Evolutionary conservation across 2,329 filamentous ascomycete genomes (phyloP).

Genomic region (Chaetothyriales sp.): DNA sequence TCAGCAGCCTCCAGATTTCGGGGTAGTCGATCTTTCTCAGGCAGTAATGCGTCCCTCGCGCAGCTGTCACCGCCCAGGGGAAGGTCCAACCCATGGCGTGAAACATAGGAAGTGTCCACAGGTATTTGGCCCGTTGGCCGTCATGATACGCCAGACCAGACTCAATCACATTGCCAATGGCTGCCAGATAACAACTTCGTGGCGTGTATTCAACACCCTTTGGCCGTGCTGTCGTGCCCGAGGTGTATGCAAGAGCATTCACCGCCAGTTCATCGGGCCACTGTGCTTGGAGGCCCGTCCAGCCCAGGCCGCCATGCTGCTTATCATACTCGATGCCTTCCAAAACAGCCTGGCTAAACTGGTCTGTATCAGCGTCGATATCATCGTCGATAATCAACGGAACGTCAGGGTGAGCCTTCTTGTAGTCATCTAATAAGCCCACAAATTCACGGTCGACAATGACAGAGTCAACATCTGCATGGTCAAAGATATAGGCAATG

Average conservation of each 20-base stretch:
- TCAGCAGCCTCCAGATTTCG: constrained; percentile 77
- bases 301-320: constrained; percentile 52
- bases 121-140: constrained; percentile 56
- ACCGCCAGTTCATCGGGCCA: constrained; percentile 61
- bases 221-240: constrained; percentile 75
- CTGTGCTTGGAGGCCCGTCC: constrained; percentile 59
- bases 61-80: constrained; percentile 83
- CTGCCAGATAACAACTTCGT: constrained; percentile 69
- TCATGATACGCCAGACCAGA: constrained; percentile 60
- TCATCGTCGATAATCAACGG: constrained; percentile 71
- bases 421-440: constrained; percentile 52
- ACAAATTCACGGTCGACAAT: constrained; percentile 74
- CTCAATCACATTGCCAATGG: constrained; percentile 75
- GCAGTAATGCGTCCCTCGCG: constrained; percentile 87
- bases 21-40: constrained; percentile 90
- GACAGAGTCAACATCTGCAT: constrained; percentile 72
- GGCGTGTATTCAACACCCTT: constrained; percentile 92
- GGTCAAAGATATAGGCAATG: constrained; percentile 77
- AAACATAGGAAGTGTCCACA: constrained; percentile 89
- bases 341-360: constrained; percentile 68
- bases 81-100: constrained; percentile 65
- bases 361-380: constrained; percentile 59
- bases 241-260: constrained; percentile 83
- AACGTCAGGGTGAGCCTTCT: constrained; percentile 44
- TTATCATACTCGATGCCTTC: constrained; percentile 64